Conservation (phyloP, 1,284 basidiomycete species). For the Ustilago curta region DNA sequence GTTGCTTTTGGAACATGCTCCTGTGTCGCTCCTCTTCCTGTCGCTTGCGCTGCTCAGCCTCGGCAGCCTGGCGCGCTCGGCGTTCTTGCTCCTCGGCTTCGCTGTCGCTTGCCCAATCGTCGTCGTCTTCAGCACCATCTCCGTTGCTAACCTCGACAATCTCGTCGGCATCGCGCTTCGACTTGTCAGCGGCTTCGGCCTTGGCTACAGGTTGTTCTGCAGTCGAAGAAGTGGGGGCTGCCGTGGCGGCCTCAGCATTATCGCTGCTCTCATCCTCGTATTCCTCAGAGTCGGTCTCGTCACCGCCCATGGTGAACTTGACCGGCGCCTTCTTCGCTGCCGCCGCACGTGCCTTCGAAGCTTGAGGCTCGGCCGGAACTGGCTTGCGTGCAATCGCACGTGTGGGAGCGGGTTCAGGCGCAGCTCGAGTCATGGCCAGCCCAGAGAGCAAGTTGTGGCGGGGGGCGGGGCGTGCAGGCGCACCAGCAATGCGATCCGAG, state of each 20-base stretch:
- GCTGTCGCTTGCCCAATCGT: conserved; percentile 68
- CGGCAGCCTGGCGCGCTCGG: conserved; percentile 59
- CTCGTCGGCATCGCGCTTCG: conserved; percentile 29
- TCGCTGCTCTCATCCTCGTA: conserved; percentile 55
- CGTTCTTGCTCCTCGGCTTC: conserved; percentile 68
- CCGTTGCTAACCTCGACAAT: conserved; percentile 26
- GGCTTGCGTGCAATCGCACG: conserved; percentile 46
- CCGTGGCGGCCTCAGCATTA: conserved; percentile 11
- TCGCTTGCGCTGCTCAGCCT: conserved; percentile 70
- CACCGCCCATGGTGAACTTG: conserved; percentile 65
- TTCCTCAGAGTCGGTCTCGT: conserved; percentile 59
- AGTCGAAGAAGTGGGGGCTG: not conserved
- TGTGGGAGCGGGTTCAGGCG: conserved; percentile 23
- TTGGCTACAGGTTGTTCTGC: conserved; percentile 4
- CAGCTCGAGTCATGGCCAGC: conserved; percentile 52
- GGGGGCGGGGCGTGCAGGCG: conserved; percentile 26
- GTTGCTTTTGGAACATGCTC: conserved; percentile 82
- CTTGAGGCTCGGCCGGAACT: conserved; percentile 18
- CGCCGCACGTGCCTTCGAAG: conserved; percentile 17
- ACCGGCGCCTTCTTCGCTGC: conserved; percentile 45
- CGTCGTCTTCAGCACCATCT: conserved; percentile 35
- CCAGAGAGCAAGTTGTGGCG: conserved; percentile 48
- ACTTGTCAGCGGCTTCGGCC: conserved; percentile 1
- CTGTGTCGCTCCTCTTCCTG: conserved; percentile 77
- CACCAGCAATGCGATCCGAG: conserved; percentile 35